These are phyloP conservation scores for Grifola frondosa DNA, from an alignment of 1,284 basidiomycete species.

Conservation along the genomic window DNA sequence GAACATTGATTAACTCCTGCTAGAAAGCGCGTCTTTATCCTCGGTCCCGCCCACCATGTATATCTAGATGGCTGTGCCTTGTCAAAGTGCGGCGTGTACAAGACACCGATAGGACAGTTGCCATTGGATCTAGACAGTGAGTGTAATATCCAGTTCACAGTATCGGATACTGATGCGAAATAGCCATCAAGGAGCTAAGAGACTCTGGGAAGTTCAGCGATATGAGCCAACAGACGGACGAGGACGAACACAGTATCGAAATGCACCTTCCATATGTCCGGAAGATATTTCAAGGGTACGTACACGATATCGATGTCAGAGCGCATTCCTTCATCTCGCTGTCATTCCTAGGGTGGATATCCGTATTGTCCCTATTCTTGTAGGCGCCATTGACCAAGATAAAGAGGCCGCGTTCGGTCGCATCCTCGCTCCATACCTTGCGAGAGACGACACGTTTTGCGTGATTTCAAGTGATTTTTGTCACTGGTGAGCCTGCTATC, in stretches of 20 bases:
- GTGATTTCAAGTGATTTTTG: slow-evolving; percentile 97
- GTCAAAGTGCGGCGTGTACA: slow-evolving; percentile 73
- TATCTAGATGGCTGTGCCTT: slow-evolving; percentile 89
- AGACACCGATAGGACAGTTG: slow-evolving; percentile 85
- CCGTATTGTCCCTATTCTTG: slow-evolving; percentile 86
- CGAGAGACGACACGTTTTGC: slow-evolving; percentile 77
- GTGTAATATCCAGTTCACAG: slow-evolving; percentile 26
- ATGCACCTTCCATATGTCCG: slow-evolving; percentile 96
- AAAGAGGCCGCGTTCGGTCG: slow-evolving; percentile 66
- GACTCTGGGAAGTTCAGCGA: slow-evolving; percentile 70
- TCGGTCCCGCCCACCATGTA: slow-evolving; percentile 95
- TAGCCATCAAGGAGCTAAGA: slow-evolving; percentile 72
- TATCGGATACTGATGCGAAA: not conserved
- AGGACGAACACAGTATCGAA: slow-evolving; percentile 96
- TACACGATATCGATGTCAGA: not conserved
- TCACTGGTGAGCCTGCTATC: slow-evolving; percentile 71
- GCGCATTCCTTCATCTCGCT: not conserved
- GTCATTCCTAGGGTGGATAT: slow-evolving; percentile 65
- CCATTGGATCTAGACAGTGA: slow-evolving; percentile 77
- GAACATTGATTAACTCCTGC: slow-evolving; percentile 11
- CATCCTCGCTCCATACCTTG: slow-evolving; percentile 79
- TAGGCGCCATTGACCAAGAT: slow-evolving; percentile 74
- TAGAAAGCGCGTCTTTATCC: slow-evolving; percentile 90
- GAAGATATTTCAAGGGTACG: slow-evolving; percentile 81
- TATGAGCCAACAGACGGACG: slow-evolving; percentile 74